Evolutionary conservation across 2,329 filamentous ascomycete species (phyloP).

Genomic region (Trichoderma afroharzianum): DNA sequence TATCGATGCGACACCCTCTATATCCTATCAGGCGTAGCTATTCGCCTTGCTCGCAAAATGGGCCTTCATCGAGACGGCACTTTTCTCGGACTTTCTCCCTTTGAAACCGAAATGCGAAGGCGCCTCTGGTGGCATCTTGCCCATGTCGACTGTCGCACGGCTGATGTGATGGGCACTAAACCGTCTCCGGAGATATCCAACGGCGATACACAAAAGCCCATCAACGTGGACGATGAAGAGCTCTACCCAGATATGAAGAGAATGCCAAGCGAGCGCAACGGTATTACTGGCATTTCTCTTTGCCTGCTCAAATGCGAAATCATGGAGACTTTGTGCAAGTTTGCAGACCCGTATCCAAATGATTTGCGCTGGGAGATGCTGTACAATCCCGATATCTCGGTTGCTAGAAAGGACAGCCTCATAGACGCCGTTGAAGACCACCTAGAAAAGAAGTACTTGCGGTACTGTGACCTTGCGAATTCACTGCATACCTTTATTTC

Average conservation of each 20-base stretch:
- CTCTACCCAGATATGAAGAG: slow-evolving; percentile 51
- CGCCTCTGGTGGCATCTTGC: slow-evolving; percentile 65
- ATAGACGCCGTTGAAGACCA: background rate
- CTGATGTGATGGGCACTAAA: slow-evolving; percentile 54
- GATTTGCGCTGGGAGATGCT: slow-evolving; percentile 6
- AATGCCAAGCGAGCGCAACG: slow-evolving; percentile 24
- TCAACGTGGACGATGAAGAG: slow-evolving; percentile 58
- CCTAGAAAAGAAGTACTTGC: background rate
- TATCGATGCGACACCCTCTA: slow-evolving; percentile 7
- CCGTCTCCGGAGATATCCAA: slow-evolving; percentile 48
- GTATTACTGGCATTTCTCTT: background rate
- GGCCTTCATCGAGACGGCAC: slow-evolving; percentile 7
- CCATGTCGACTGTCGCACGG: slow-evolving; percentile 54
- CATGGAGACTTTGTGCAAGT: background rate
- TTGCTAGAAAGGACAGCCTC: background rate
- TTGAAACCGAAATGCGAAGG: slow-evolving; percentile 65
- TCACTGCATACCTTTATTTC: background rate
- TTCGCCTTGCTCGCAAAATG: slow-evolving; percentile 2
- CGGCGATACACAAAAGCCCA: slow-evolving; percentile 51
- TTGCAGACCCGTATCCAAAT: background rate
- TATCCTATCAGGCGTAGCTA: slow-evolving; percentile 1
- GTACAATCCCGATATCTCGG: background rate
- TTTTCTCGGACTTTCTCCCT: slow-evolving; percentile 35
- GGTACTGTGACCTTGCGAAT: background rate
- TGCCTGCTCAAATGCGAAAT: background rate